Evolutionary conservation across 345 rosid species (phyloP).

Genomic region (Gossypium bickii): DNA sequence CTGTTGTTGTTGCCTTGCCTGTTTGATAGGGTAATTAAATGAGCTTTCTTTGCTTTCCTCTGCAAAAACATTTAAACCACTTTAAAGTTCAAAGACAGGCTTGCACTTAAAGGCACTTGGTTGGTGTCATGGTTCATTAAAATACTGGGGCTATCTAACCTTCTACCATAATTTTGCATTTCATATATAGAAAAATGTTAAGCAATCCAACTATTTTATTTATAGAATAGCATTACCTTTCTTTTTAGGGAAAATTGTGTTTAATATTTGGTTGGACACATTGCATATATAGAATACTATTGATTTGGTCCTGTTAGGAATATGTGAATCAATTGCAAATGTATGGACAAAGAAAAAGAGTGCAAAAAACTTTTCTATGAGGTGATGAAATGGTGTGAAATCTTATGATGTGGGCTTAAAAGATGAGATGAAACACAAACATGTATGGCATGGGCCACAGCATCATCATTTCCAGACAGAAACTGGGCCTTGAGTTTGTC

Average conservation of each 20-base stretch:
- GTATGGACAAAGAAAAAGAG: too few relatives aligned
- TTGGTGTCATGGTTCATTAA: neutral
- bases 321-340: too few relatives aligned
- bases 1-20: neutral
- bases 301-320: too few relatives aligned
- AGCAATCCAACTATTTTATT: too few relatives aligned
- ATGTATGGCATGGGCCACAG: slow-evolving; percentile 65
- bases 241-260: too few relatives aligned
- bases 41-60: neutral
- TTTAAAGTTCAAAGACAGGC: neutral
- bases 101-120: neutral
- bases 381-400: too few relatives aligned
- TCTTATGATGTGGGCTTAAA: slow-evolving; percentile 26
- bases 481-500: slow-evolving; percentile 48
- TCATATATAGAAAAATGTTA: too few relatives aligned
- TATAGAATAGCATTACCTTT: too few relatives aligned
- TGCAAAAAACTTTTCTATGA: neutral
- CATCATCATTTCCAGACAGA: slow-evolving; percentile 64
- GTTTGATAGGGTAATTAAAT: neutral
- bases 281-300: too few relatives aligned
- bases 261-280: too few relatives aligned
- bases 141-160: neutral
- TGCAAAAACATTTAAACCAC: neutral
- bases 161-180: neutral
- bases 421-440: slow-evolving; percentile 62